Base-by-base conservation (phyloP, 2,329 filamentous ascomycete genomes). In the Xylaria sp. region DNA sequence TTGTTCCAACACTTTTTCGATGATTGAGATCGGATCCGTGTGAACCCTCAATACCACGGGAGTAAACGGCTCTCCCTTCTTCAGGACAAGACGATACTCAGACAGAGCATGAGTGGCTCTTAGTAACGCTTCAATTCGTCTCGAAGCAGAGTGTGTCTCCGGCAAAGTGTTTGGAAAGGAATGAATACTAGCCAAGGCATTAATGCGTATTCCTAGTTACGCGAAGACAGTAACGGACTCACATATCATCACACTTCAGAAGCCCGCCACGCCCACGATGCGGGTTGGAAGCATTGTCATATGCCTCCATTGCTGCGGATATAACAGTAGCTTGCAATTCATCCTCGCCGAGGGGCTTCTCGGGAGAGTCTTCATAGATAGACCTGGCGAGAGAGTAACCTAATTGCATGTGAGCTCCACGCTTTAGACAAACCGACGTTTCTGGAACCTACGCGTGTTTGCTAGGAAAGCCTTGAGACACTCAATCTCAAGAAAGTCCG, bases 221-320 rank as follows among this genome's bases (percentile, higher is more conserved):
- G 44, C 4, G 16, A 63, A 21, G 13, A 44, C 50, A 27, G 9
- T 29, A 21, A 21, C 12, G 55, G 57, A 78, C 88, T 80, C 81
- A 92, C 91, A 93, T 91, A 59, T 93, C 91, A 72, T 91, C 86
- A 54, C 92, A 93, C 78, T 90, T 93, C 79, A 93, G 93, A 75
- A 96, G 85, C 0, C 91, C 91, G 18, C 93, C 93, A 72, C 92
- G 86, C 1, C 87, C 92, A 64, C 88, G 88, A 74, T 95, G 94
- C 0, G 92, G 91, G 75, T 96, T 96, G 25, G 91, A 92, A 2
- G 93, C 92, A 76, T 93, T 93, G 75, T 96, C 93, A 76, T 94
- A 96, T 3, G 91, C 87, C 63, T 87, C 84, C 82, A 94, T 86
- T 1, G 91, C 90, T 55, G 89, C 84, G 1, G 84, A 83, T 50